These are phyloP conservation scores for Rehmannia glutinosa DNA, from an alignment of 257 asterid genomes.

Conservation along the genomic window DNA sequence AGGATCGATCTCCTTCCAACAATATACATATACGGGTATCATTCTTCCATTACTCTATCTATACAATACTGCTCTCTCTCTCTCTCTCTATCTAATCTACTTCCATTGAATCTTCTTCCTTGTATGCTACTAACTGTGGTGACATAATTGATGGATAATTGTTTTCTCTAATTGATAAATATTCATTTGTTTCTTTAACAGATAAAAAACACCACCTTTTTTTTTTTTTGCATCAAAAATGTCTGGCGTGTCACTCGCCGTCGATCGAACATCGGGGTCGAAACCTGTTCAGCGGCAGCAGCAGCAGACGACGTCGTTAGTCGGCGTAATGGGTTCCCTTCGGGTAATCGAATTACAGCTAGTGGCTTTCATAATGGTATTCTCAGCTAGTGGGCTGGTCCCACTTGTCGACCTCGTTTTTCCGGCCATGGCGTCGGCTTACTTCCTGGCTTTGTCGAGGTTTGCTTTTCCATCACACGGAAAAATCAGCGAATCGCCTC, in stretches of 20 bases:
- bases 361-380: constrained; percentile 87
- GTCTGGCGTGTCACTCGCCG: constrained; percentile 52
- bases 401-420: constrained; percentile 69
- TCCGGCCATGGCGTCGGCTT: constrained; percentile 58
- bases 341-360: constrained; percentile 82
- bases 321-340: constrained; percentile 78
- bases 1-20: constrained; percentile 25
- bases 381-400: constrained; percentile 74
- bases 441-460: constrained; percentile 52
- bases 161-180: neutral
- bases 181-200: neutral
- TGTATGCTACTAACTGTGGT: no score
- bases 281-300: neutral
- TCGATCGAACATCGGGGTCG: no score
- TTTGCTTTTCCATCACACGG: constrained; percentile 60
- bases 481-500: constrained; percentile 15
- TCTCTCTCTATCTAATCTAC: no score
- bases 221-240: constrained; percentile 18
- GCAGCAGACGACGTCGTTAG: constrained; percentile 8
- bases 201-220: neutral
- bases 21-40: neutral
- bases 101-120: no score
- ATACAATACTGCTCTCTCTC: no score
- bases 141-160: neutral
- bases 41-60: neutral